These are phyloP conservation scores for Sclerotinia borealis DNA, from an alignment of 2,329 filamentous ascomycete species.

Conservation along the genomic window DNA sequence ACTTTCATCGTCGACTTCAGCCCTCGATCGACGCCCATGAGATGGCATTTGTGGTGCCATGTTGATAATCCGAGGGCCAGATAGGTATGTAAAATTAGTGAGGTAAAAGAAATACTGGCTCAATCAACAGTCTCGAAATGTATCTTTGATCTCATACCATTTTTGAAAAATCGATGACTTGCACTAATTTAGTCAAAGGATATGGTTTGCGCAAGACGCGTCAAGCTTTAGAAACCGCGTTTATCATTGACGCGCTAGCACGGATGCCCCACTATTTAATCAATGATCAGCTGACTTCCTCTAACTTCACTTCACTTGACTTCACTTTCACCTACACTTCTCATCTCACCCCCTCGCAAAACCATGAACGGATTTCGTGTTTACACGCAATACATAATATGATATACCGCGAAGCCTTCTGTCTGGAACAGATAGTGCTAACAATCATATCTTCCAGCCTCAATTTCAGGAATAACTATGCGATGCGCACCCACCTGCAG, in stretches of 20 bases:
- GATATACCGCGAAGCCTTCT: not conserved
- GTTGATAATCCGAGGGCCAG: not conserved
- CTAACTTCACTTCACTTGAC: not conserved
- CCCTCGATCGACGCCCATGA: conserved; percentile 18
- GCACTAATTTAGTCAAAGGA: not conserved
- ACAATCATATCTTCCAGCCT: not conserved
- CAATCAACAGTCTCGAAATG: not conserved
- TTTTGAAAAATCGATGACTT: not conserved
- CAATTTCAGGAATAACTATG: not conserved
- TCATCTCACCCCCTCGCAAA: not conserved
- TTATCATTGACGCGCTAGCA: not conserved
- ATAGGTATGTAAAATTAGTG: not conserved
- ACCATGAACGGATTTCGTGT: not conserved
- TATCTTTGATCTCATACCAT: not conserved
- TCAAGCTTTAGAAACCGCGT: not conserved
- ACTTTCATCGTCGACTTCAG: conserved; percentile 24
- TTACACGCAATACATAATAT: not conserved
- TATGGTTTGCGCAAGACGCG: not conserved
- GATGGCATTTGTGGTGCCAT: conserved; percentile 14
- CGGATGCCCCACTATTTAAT: not conserved
- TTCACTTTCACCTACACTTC: not conserved
- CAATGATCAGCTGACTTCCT: not conserved
- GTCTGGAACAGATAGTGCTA: not conserved
- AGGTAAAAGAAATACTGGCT: not conserved
- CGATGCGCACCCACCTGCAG: too few relatives aligned